These are phyloP conservation scores for Candida oleophila DNA, from an alignment of 805 yeast genomes.

Conservation along the genomic window DNA sequence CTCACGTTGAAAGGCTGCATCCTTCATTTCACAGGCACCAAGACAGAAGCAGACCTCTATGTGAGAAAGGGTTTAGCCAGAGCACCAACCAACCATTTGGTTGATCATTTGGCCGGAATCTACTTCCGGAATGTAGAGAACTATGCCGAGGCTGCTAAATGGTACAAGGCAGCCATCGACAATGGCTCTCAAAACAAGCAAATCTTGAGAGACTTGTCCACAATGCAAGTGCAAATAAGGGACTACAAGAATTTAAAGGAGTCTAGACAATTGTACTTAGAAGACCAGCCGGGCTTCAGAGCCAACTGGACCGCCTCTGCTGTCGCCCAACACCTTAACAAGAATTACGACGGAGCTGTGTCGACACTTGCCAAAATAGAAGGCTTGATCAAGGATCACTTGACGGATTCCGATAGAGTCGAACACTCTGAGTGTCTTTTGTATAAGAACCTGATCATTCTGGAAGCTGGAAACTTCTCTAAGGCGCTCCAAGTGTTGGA, in stretches of 20 bases:
- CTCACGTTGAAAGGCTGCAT: conserved; percentile 82
- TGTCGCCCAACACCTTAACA: conserved; percentile 75
- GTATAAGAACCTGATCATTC: conserved; percentile 67
- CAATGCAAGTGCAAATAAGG: conserved; percentile 76
- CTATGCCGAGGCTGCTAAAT: conserved; percentile 74
- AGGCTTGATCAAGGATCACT: conserved; percentile 64
- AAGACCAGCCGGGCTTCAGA: conserved; percentile 74
- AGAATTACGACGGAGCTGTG: conserved; percentile 66
- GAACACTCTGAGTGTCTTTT: conserved; percentile 82
- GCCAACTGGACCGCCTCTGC: conserved; percentile 91
- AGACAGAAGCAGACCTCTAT: conserved; percentile 60
- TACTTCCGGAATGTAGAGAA: conserved; percentile 69
- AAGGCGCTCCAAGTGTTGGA: conserved; percentile 63
- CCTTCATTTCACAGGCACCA: conserved; percentile 55
- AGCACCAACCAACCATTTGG: conserved; percentile 63
- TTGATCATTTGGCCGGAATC: conserved; percentile 83
- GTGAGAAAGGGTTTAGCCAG: conserved; percentile 61
- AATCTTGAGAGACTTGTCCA: conserved; percentile 77
- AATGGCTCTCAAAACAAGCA: conserved; percentile 77
- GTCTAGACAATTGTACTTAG: conserved; percentile 68
- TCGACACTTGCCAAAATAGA: conserved; percentile 75
- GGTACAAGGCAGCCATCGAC: conserved; percentile 71
- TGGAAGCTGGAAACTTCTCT: conserved; percentile 59
- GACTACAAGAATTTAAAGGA: conserved; percentile 62
- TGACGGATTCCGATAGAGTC: conserved; percentile 61